Evolutionary conservation across 2,329 filamentous ascomycete species (phyloP).

Genomic region (Penicillium oxalicum): DNA sequence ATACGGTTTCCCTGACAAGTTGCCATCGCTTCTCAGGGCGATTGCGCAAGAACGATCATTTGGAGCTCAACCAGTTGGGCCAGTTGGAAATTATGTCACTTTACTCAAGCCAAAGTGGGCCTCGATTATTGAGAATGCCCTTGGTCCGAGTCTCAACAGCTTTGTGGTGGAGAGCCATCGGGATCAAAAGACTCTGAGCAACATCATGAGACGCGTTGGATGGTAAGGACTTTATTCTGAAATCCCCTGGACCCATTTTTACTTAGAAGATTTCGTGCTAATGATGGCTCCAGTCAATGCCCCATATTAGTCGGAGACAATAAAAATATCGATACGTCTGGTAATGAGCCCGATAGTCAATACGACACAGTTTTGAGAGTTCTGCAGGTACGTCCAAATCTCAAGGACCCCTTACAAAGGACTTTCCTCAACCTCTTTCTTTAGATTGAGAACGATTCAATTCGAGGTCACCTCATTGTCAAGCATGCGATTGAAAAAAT

Average conservation of each 20-base stretch:
- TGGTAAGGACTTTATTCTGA: conserved; percentile 37
- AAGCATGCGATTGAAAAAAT: conserved; percentile 76
- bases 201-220: conserved; percentile 57
- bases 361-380: conserved; percentile 75
- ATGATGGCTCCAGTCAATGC: conserved; percentile 37
- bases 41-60: conserved; percentile 68
- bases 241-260: neutral
- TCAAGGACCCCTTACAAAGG: too few species aligned
- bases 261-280: conserved; percentile 7
- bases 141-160: conserved; percentile 63
- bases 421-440: conserved; percentile 14
- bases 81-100: conserved; percentile 71
- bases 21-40: conserved; percentile 59
- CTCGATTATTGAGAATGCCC: conserved; percentile 67
- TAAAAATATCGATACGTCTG: conserved; percentile 50
- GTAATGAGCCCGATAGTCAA: conserved; percentile 65
- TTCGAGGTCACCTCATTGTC: conserved; percentile 79
- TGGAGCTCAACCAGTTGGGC: conserved; percentile 68
- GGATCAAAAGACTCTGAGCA: conserved; percentile 65
- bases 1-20: conserved; percentile 58
- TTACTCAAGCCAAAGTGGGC: conserved; percentile 78
- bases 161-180: conserved; percentile 76
- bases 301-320: conserved; percentile 61
- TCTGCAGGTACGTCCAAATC: conserved; percentile 48
- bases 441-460: conserved; percentile 69